phyloP scores from a whole-genome alignment of 148 eudicot genomes.

The Simmondsia chinensis region DNA sequence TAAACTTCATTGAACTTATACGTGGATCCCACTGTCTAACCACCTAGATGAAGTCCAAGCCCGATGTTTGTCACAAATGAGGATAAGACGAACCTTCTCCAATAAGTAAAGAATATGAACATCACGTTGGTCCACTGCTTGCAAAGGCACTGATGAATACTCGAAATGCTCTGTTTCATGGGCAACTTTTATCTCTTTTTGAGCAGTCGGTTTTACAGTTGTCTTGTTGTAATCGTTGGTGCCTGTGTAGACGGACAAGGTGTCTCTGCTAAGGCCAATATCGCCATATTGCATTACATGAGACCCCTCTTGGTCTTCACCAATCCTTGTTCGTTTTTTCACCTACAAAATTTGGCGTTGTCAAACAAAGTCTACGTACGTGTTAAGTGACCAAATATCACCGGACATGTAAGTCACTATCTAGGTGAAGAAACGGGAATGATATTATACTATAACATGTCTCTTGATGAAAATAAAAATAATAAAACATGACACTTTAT shows the following conservation, averaged over 20 bases:
- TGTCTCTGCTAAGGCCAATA: slow-evolving; percentile 4
- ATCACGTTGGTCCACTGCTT: slow-evolving; percentile 21
- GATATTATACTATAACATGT: no score
- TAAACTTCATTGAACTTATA: neutral
- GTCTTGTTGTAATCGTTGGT: neutral
- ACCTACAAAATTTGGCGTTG: slow-evolving; percentile 18
- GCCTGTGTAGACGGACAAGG: slow-evolving; percentile 8
- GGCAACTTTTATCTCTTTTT: neutral
- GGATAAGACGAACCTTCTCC: slow-evolving; percentile 12
- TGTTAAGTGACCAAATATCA: no score
- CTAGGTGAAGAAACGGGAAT: no score
- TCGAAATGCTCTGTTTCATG: no score
- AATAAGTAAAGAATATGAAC: slow-evolving; percentile 23
- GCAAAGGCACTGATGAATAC: neutral
- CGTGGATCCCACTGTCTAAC: neutral
- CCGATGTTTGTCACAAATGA: neutral
- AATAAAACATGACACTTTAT: no score
- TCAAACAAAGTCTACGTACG: no score
- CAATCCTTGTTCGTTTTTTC: slow-evolving; percentile 7
- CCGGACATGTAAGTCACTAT: no score
- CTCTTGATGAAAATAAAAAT: no score
- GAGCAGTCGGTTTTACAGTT: neutral
- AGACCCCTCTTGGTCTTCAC: neutral
- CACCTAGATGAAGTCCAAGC: neutral
- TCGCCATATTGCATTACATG: slow-evolving; percentile 31